Conservation (phyloP, 2,329 filamentous ascomycete genomes). For the Verticillium dahliae region DNA sequence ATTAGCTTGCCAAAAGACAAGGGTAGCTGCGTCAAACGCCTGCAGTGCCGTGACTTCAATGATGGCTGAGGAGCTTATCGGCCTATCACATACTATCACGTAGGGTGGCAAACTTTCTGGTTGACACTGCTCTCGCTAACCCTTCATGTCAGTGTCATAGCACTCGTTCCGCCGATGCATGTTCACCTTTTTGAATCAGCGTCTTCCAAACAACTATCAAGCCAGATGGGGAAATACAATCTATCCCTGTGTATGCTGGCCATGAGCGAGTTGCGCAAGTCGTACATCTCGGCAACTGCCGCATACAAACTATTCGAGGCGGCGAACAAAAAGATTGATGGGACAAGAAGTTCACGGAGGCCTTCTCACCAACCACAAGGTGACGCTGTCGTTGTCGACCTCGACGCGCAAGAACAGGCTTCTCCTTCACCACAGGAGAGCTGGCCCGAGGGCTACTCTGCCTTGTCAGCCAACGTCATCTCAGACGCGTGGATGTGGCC, state of each 20-base stretch:
- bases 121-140: not conserved
- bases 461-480: too few species aligned
- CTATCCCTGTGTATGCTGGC: not conserved
- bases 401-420: too few species aligned
- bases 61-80: too few species aligned
- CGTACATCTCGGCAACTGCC: not conserved
- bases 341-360: too few species aligned
- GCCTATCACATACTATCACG: not conserved
- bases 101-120: not conserved
- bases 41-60: not conserved
- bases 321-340: too few species aligned
- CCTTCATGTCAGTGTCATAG: conserved; percentile 1
- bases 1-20: conserved; percentile 6
- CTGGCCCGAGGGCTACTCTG: too few species aligned
- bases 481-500: too few species aligned
- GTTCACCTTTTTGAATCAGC: conserved; percentile 7
- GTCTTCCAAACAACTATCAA: not conserved
- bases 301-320: too few species aligned
- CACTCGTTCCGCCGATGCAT: conserved; percentile 7
- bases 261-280: not conserved
- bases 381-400: too few species aligned
- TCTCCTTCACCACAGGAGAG: too few species aligned
- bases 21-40: conserved; percentile 1
- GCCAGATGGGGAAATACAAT: not conserved
- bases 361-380: too few species aligned